Evolutionary conservation across 2,329 filamentous ascomycete genomes (phyloP), one percentile per base, ranked within the genome.

Genomic region (Fusarium sp.): DNA sequence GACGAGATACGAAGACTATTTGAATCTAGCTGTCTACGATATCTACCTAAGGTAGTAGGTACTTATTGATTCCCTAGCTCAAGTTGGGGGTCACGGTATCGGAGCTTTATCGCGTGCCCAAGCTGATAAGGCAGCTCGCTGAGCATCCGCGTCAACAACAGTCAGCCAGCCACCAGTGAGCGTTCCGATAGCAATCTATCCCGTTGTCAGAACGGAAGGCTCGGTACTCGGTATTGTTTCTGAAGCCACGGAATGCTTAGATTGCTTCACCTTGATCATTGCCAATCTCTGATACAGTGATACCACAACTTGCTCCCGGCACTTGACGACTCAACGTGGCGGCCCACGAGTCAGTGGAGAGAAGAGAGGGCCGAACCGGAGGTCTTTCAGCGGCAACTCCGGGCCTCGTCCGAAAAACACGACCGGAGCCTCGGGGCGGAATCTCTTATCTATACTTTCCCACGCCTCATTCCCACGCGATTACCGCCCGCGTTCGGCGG

Each of bases 371-470:
- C 66, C 66, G 61, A 67, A 63, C 56, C 66, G 61, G 66, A 70
- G 66, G 47, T 28, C 33, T 39, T 63, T 69, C 50, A 56, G 56
- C 61, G 52, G 61, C 52, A 44, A 69, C 61, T 56, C 66, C 66
- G 66, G 66, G 18, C 33, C 52, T 70, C 50, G 39, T 15, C 66
- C 60, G 66, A 69, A 65, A 59, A 50, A n/a, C 33, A 42, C 28
- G 15, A 46, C 41, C 56, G 52, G 56, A 46, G 29, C 47, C 52
- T 69, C 66, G 66, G 66, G 43, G 66, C 43, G 23, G 46, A 43
- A 69, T 49, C 48, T 68, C 66, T 69, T 69, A 69, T 69, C 66
- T 70, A 43, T 41, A 20, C 28, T 68, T 67, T 64, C 20, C 21
- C 41, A 56, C 42, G 42, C 41, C 41, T 52, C 41, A 28, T 47